phyloP scores from a whole-genome alignment of 768 basidiomycete genomes.

The Lactarius tabidus region DNA sequence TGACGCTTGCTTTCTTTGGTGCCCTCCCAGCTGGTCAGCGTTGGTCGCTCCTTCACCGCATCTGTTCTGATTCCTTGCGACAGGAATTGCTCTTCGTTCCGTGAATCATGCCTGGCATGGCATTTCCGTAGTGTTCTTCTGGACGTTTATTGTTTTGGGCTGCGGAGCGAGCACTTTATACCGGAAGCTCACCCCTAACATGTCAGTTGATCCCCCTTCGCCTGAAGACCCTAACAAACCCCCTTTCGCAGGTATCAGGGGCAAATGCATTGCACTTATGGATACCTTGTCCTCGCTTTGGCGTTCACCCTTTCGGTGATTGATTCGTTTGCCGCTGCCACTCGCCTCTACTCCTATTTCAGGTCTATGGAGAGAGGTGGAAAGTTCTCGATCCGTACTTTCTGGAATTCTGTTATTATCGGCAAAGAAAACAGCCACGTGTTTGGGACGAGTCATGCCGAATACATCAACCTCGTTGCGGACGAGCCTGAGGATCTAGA shows the following conservation, averaged over 20 bases:
- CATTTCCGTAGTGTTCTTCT: conserved; percentile 58
- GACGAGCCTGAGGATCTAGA: conserved; percentile 57
- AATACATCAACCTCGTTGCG: conserved; percentile 56
- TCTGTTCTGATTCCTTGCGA: conserved; percentile 8
- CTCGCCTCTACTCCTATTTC: conserved; percentile 50
- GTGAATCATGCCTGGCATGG: conserved; percentile 65
- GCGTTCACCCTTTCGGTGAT: conserved; percentile 44
- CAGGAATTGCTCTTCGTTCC: conserved; percentile 78
- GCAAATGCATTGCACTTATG: conserved; percentile 55
- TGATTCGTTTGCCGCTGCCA: conserved; percentile 50
- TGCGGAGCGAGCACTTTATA: conserved; percentile 68
- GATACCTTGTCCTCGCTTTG: conserved; percentile 51
- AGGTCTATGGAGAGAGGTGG: conserved; percentile 34
- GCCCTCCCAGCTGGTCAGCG: conserved; percentile 73
- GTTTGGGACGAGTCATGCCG: conserved; percentile 31
- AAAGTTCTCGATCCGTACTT: conserved; percentile 43
- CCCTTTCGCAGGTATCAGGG: conserved; percentile 57
- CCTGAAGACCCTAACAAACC: background rate
- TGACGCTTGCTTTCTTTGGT: conserved; percentile 78
- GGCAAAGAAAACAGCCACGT: conserved; percentile 38
- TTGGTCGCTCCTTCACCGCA: background rate
- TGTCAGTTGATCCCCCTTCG: conserved; percentile 55
- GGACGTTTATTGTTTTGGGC: conserved; percentile 56
- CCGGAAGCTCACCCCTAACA: conserved; percentile 73
- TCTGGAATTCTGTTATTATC: conserved; percentile 57